Percentiles rank a stretch among this genome's conserved stretches.
phyloP scores from a whole-genome alignment of 768 basidiomycete species.

The Hysterangium stoloniferum region DNA sequence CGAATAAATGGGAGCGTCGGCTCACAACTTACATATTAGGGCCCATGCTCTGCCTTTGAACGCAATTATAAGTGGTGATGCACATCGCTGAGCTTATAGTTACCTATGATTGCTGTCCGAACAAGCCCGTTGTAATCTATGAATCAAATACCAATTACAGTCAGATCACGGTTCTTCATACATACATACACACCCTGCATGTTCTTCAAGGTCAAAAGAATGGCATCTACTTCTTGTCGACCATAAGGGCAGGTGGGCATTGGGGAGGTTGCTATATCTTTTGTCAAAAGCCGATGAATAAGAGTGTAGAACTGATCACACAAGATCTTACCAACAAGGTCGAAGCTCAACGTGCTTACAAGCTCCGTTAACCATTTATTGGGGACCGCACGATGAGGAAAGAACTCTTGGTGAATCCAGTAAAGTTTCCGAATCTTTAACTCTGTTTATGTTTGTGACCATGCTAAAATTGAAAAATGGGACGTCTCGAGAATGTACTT shows the following conservation, averaged over 20 bases:
- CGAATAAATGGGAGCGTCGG: neutral
- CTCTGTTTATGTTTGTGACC: neutral
- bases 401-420: constrained; percentile 59
- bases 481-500: no score
- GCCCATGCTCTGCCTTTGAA: neutral
- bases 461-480: neutral
- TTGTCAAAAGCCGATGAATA: no score
- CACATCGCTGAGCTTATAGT: no score
- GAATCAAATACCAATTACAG: neutral
- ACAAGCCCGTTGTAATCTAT: no score
- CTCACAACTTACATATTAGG: neutral
- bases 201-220: constrained; percentile 38
- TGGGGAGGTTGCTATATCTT: constrained; percentile 56
- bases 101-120: no score
- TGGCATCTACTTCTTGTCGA: constrained; percentile 36
- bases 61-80: neutral
- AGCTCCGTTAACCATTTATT: constrained; percentile 37
- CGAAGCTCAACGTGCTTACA: constrained; percentile 46
- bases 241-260: constrained; percentile 54
- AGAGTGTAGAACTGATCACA: no score
- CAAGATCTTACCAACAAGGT: constrained; percentile 37
- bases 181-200: constrained; percentile 32
- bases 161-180: neutral
- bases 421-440: constrained; percentile 30
- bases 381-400: constrained; percentile 37